Percentiles rank a stretch among this genome's conserved stretches.
These are phyloP conservation scores for Alternaria brassicicola DNA, from an alignment of 2,329 filamentous ascomycete species.

Conservation along the genomic window DNA sequence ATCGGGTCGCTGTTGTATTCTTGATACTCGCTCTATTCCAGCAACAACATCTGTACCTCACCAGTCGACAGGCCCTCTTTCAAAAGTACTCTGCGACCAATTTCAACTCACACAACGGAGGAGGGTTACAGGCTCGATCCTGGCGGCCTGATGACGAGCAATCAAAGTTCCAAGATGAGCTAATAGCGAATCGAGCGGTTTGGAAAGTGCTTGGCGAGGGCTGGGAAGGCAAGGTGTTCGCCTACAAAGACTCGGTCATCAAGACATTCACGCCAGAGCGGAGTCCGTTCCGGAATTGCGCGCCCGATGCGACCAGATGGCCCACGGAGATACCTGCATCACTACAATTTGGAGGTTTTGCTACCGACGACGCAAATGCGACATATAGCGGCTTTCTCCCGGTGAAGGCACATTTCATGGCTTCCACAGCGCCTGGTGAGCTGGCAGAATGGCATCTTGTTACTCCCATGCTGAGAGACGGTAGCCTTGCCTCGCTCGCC, in stretches of 20 bases:
- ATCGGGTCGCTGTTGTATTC: constrained; percentile 21
- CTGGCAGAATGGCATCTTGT: constrained; percentile 29
- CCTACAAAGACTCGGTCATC: constrained; percentile 30
- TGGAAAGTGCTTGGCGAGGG: constrained; percentile 33
- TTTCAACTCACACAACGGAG: constrained; percentile 7
- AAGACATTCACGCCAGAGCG: constrained; percentile 33
- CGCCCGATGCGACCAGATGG: constrained; percentile 22
- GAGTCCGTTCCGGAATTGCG: constrained; percentile 38
- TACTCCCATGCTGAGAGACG: constrained; percentile 23
- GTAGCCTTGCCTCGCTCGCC: constrained; percentile 20
- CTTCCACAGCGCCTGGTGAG: constrained; percentile 11
- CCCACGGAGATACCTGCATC: constrained; percentile 38
- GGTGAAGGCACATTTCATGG: constrained; percentile 24
- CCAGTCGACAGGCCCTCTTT: constrained; percentile 24
- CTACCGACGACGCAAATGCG: not conserved
- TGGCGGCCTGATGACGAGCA: constrained; percentile 14
- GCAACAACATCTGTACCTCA: constrained; percentile 26
- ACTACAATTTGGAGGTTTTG: constrained; percentile 23
- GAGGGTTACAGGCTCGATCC: not conserved
- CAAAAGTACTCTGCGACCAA: constrained; percentile 31
- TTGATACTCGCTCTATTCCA: constrained; percentile 22
- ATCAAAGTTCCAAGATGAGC: constrained; percentile 17
- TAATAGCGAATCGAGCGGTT: constrained; percentile 24
- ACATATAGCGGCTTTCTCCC: constrained; percentile 22
- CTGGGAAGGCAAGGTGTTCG: constrained; percentile 34